Conservation (phyloP, 2,329 filamentous ascomycete genomes). For the Fusarium pseudograminearum region DNA sequence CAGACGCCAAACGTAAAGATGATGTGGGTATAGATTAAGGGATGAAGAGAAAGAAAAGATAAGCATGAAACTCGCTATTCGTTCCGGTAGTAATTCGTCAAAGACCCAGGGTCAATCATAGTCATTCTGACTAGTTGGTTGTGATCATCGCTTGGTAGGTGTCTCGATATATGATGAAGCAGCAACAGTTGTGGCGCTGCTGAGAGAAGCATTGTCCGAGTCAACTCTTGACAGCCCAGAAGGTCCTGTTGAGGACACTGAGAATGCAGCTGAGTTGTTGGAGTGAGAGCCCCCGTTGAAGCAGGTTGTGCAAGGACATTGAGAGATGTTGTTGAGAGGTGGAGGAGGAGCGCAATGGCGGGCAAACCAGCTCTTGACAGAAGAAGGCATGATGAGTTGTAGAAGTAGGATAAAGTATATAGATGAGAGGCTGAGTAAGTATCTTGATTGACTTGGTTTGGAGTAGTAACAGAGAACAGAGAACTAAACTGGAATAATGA, state of each 20-base stretch:
- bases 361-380: conserved; percentile 54
- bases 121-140: background rate
- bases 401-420: background rate
- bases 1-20: conserved; percentile 32
- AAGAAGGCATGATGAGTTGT: conserved; percentile 48
- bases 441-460: background rate
- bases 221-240: conserved; percentile 15
- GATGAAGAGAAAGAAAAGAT: conserved; percentile 4
- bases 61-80: conserved; percentile 13
- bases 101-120: background rate
- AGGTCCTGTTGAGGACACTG: conserved; percentile 16
- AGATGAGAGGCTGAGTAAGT: background rate
- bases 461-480: conserved; percentile 1
- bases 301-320: conserved; percentile 55
- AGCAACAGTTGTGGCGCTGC: conserved; percentile 38
- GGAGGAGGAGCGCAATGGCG: conserved; percentile 57
- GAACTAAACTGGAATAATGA: background rate
- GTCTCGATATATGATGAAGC: conserved; percentile 42
- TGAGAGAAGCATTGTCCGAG: conserved; percentile 44
- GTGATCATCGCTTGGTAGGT: conserved; percentile 37
- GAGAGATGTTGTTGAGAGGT: conserved; percentile 51
- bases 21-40: conserved; percentile 40
- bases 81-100: conserved; percentile 23
- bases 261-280: conserved; percentile 34
- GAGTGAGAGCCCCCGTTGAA: conserved; percentile 46